Evolutionary conservation across 2,329 filamentous ascomycete species (phyloP), one percentile per base, ranked within the genome.

Genomic region (Zymoseptoria crescenta): DNA sequence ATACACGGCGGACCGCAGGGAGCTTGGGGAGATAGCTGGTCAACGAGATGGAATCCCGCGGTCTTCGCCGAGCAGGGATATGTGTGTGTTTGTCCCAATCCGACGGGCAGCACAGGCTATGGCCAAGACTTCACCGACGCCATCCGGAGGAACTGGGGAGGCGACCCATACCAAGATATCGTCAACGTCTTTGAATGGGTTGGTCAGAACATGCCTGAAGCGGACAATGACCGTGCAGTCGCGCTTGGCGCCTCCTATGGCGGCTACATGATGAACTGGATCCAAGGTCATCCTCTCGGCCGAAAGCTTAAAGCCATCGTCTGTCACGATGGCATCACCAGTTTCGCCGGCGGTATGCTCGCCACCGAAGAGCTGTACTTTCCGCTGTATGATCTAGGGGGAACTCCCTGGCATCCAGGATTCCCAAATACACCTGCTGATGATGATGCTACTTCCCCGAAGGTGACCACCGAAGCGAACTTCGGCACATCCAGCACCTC

Each of bases 271-370:
- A 85, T 89, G 63, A 89, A 65, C 20, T 65, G 65, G 91, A 91
- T 96, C 67, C 91, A 96, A 74, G 92, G 92, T 5, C 87, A 93
- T 63, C 81, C 85, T 0, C 81, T 96, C 0, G 91, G 90, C n/a
- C 85, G 89, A 21, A 85, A 87, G 65, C 95, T 96, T 81, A 90
- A 89, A 74, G 89, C 90, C 0, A 80, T 96, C 6, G 91, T 96
- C n/a, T 92, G 87, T 67, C 69, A 71, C 52, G 68, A 72, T 56
- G 70, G 70, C 57, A 67, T 71, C 35, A 67, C 68, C 16, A 68
- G 61, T 49, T 66, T 66, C 53, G 59, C 63, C 6, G 65, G 67
- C n/a, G 64, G 64, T 24, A 62, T 70, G 59, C 63, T 74, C 24
- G 65, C 67, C 0, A 73, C 72, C 19, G 81, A 83, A 60, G 81